Evolutionary conservation across 2,329 filamentous ascomycete species (phyloP), one percentile per base, ranked within the genome.

Genomic region (Madurella mycetomatis): DNA sequence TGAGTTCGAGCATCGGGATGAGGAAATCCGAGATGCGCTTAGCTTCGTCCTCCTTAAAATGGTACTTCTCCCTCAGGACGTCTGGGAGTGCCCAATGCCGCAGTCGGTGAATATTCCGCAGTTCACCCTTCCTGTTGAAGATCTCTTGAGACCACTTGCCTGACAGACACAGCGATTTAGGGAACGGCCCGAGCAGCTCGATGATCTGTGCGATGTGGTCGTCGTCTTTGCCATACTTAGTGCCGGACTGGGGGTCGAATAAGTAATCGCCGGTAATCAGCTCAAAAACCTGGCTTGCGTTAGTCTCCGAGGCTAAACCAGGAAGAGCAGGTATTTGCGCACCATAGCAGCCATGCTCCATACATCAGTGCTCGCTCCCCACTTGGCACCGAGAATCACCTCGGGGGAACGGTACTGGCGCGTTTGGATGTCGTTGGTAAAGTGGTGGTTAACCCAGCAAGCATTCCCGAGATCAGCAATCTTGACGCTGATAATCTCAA

Each of bases 261-360:
- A 99, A 84, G 68, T 99, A 99, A 72, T 99, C 94, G 62, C 94
- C 94, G 1, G 94, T 99, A 62, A 99, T 97, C 43, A 99, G 78
- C 71, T 99, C 94, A 64, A 99, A 99, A 15, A 92, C 87, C 92
- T 97, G 67, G 32, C 9, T 13, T 13, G 16, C 41, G 12, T 52
- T 40, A 60, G 51, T 42, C 42, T 60, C 45, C 62, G 47, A 31
- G 2, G 41, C 11, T 12, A 1, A 25, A 25, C 41, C 7, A 43
- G 49, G 18, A 9, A 9, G 18, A 18, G 16, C 12, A 9, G 42
- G 19, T 39, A n/a, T 12, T 11, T 30, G 15, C 84, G 65, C 80
- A 97, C 94, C 94, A 99, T 99, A 63, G 89, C 89, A 55, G 94
- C 92, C 94, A 99, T 99, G 73, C 92, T 97, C 94, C 94, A 99